These are phyloP conservation scores for Pisolithus marmoratus DNA, from an alignment of 768 basidiomycete genomes.

Conservation along the genomic window DNA sequence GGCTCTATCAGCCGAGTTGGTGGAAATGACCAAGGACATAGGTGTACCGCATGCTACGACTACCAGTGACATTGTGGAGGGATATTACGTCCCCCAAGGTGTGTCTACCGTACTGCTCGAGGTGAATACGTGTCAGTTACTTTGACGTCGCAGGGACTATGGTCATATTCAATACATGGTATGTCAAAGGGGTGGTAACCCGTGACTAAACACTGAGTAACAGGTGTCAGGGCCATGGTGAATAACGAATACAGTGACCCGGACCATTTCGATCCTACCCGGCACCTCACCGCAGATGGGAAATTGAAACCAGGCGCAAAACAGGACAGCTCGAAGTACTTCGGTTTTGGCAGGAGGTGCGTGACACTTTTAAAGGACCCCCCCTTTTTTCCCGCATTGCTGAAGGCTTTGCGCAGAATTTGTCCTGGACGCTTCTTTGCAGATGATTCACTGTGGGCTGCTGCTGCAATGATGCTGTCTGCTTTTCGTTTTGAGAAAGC, in stretches of 20 bases:
- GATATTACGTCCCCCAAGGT: conserved; percentile 21
- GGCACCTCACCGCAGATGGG: too few relatives aligned
- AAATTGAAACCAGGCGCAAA: too few relatives aligned
- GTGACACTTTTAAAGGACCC: too few relatives aligned
- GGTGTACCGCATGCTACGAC: conserved; percentile 19
- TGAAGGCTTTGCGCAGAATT: conserved; percentile 16
- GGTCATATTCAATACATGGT: background rate
- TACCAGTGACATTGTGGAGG: conserved; percentile 19
- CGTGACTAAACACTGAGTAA: background rate
- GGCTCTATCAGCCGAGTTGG: background rate
- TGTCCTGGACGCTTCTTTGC: background rate
- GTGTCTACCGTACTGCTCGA: background rate
- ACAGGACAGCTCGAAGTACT: too few relatives aligned
- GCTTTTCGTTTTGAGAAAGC: too few relatives aligned
- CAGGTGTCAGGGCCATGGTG: conserved; percentile 28
- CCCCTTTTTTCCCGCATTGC: too few relatives aligned
- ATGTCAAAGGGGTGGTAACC: too few relatives aligned
- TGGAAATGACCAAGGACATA: conserved; percentile 1
- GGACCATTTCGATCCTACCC: too few relatives aligned
- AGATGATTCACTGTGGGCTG: too few relatives aligned
- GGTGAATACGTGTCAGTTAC: background rate
- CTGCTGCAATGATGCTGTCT: too few relatives aligned
- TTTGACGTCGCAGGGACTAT: background rate
- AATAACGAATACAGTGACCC: conserved; percentile 23
- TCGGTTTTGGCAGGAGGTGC: too few relatives aligned